Conservation (phyloP, 1,139 yeast species). For the Candida sp. region DNA sequence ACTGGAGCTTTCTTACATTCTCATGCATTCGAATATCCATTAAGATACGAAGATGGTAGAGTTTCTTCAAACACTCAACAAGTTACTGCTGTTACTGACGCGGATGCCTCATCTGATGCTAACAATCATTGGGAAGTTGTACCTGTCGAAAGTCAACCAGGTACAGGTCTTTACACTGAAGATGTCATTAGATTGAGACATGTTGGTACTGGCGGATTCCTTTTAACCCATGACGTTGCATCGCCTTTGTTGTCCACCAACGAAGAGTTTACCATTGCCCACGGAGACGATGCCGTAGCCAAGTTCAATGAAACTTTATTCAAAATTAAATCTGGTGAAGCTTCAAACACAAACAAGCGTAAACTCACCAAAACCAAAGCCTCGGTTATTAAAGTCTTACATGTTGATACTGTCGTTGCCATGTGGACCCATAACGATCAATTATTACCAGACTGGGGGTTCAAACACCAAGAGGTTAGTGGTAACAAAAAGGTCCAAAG, state of each 20-base stretch:
- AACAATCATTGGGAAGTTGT: conserved; percentile 87
- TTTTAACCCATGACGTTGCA: conserved; percentile 95
- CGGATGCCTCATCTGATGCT: conserved; percentile 49
- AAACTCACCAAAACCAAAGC: conserved; percentile 66
- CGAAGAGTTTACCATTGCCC: conserved; percentile 82
- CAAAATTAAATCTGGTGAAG: conserved; percentile 54
- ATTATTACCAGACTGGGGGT: conserved; percentile 92
- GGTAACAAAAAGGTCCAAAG: conserved; percentile 84
- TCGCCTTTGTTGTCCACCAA: conserved; percentile 91
- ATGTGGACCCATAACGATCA: conserved; percentile 93
- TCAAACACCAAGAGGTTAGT: conserved; percentile 86
- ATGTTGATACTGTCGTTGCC: conserved; percentile 85
- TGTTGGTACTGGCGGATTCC: conserved; percentile 70
- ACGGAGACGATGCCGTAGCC: conserved; percentile 49
- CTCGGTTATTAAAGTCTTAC: conserved; percentile 66
- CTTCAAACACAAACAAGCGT: conserved; percentile 37
- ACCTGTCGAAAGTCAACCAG: conserved; percentile 48
- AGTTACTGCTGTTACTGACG: conserved; percentile 64
- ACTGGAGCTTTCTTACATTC: conserved; percentile 82
- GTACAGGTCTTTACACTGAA: conserved; percentile 39
- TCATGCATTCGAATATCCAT: conserved; percentile 69
- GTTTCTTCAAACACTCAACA: conserved; percentile 94
- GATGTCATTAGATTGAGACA: conserved; percentile 81
- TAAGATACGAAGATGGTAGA: conserved; percentile 95
- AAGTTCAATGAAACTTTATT: conserved; percentile 72